Base-by-base conservation (phyloP, 2,329 filamentous ascomycete genomes). In the Juglanconis sp. region DNA sequence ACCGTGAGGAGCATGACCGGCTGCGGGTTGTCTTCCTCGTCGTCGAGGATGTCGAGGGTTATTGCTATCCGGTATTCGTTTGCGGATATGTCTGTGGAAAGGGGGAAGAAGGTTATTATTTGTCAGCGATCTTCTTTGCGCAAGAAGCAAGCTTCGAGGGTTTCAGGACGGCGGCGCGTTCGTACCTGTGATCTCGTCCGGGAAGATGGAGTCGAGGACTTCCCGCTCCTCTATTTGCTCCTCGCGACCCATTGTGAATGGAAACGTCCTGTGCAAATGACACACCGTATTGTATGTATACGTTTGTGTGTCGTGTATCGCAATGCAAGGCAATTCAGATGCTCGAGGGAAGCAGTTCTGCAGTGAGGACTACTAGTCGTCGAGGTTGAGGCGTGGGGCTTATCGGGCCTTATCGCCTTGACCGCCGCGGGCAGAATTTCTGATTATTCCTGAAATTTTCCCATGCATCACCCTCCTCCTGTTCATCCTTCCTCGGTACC, bases 151-250 rank as follows among this genome's bases (percentile, higher is more conserved):
- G 17, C 17, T 24, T 24, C 17, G 17, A 24, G 17, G 17, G 17
- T 24, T 24, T 24, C 17, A 24, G 17, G 17, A 24, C 17, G 17
- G 17, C 17, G 17, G 17, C 17, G 17, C 17, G 17, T 36, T 13
- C 31, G 30, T 70, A 94, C 92, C 90, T 83, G 88, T 94, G 68
- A 99, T 96, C 78, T 99, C 95, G 63, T 99, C 94, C 1, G 95
- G 92, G 68, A 98, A 99, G 71, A 99, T 99, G 63, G 94, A 97
- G 72, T 96, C 92, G 72, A 99, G 91, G 68, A 99, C 94, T 76
- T 99, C 95, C 64, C 93, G 88, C 83, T 99, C 95, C 78, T 99
- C 95, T 66, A 88, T 79, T 75, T 99, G 95, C 63, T 99, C 95
- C 81, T 98, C 94, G 73, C 78, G 82, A 53, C 86, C 86, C 86